These are phyloP conservation scores for Trichoderma sp. DNA, from an alignment of 2,329 filamentous ascomycete species.

Conservation along the genomic window DNA sequence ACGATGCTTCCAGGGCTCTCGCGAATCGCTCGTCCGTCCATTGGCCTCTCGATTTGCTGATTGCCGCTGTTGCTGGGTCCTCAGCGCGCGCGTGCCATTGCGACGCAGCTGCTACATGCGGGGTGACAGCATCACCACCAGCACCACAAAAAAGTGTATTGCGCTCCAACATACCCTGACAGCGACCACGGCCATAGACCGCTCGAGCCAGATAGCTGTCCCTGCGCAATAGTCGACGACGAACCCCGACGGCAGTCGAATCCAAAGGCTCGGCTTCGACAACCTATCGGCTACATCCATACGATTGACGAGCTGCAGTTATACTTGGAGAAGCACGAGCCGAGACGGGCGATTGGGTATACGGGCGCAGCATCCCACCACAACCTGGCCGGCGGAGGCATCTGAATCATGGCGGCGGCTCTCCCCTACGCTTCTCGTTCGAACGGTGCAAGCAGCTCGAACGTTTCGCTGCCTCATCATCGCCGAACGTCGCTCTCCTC, in stretches of 20 bases:
- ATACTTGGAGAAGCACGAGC: neutral
- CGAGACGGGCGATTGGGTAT: neutral
- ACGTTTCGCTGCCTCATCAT: constrained; percentile 39
- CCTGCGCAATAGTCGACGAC: constrained; percentile 4
- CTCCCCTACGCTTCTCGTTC: constrained; percentile 50
- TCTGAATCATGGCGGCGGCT: constrained; percentile 46
- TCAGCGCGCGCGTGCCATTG: constrained; percentile 19
- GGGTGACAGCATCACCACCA: neutral
- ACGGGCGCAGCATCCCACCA: neutral
- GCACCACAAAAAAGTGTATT: neutral
- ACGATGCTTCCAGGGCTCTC: constrained; percentile 46
- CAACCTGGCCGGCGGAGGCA: constrained; percentile 1
- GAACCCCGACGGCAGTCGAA: neutral
- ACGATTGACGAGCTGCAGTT: neutral
- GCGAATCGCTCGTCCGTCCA: constrained; percentile 16
- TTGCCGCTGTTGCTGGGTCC: constrained; percentile 24
- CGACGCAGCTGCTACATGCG: constrained; percentile 23
- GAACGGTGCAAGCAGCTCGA: constrained; percentile 43
- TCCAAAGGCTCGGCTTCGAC: neutral
- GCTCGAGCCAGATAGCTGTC: constrained; percentile 28
- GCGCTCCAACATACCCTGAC: constrained; percentile 16
- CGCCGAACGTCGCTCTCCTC: constrained; percentile 65
- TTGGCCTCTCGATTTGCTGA: constrained; percentile 26
- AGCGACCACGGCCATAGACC: constrained; percentile 16
- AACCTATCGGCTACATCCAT: neutral